Percentiles rank a stretch among this genome's conserved stretches.
Conservation (phyloP, 2,329 filamentous ascomycete genomes). For the Exophiala spinifera region DNA sequence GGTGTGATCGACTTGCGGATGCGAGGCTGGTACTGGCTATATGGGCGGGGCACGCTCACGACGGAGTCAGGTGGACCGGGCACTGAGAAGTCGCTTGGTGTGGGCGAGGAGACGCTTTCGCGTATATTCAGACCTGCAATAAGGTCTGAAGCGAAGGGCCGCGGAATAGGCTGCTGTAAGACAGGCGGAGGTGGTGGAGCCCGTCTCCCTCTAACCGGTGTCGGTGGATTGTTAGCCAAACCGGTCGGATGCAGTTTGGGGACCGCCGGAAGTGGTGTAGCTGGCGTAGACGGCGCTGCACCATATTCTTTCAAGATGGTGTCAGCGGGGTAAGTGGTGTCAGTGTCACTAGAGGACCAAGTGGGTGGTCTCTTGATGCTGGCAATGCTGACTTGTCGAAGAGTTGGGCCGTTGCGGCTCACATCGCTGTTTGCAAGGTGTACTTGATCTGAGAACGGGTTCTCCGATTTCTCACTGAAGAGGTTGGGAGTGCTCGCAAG, state of each 20-base stretch:
- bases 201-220: background rate
- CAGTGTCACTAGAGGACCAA: background rate
- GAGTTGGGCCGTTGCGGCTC: constrained; percentile 1
- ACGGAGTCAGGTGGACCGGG: background rate
- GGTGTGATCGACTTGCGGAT: constrained; percentile 20
- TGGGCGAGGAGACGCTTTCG: constrained; percentile 1
- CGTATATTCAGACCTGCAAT: background rate
- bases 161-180: background rate
- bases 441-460: constrained; percentile 8
- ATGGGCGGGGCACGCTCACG: too few species aligned
- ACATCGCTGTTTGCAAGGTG: background rate
- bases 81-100: background rate
- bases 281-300: background rate
- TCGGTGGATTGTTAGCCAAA: constrained; percentile 15
- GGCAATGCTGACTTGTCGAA: background rate
- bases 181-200: background rate
- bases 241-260: constrained; percentile 9
- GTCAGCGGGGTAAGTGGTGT: background rate
- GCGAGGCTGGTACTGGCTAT: constrained; percentile 2
- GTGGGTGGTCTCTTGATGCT: background rate
- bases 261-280: background rate
- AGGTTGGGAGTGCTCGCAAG: background rate
- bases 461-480: background rate
- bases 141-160: constrained; percentile 1
- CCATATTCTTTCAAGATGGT: background rate